Percentiles rank a stretch among this genome's conserved stretches.
These are phyloP conservation scores for Candida odintsovae DNA, from an alignment of 805 yeast species.

Conservation along the genomic window DNA sequence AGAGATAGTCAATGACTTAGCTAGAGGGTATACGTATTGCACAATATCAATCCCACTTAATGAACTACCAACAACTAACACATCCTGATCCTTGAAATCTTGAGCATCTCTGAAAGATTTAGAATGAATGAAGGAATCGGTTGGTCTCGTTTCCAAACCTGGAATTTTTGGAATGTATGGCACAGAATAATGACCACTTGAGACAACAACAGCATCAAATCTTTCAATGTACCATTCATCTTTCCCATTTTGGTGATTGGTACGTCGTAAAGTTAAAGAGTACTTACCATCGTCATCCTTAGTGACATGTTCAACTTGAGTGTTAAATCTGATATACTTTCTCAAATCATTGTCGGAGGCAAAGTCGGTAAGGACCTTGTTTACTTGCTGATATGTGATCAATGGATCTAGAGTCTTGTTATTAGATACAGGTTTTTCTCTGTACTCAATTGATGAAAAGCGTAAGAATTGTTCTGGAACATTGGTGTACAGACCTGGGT, in stretches of 20 bases:
- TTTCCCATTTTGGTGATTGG: constrained; percentile 7
- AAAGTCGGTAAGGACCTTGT: constrained; percentile 23
- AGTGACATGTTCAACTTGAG: constrained; percentile 33
- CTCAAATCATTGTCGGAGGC: constrained; percentile 24
- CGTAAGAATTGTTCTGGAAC: constrained; percentile 33
- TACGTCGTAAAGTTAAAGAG: constrained; percentile 25
- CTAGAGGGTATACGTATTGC: constrained; percentile 34
- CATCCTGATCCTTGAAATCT: constrained; percentile 33
- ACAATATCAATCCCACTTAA: constrained; percentile 36
- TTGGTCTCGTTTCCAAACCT: constrained; percentile 38
- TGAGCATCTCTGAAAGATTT: constrained; percentile 40
- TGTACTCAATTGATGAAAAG: constrained; percentile 29
- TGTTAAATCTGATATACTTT: constrained; percentile 29
- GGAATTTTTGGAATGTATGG: constrained; percentile 47
- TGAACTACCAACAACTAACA: constrained; percentile 37
- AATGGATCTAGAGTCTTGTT: constrained; percentile 29
- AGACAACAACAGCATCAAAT: constrained; percentile 53
- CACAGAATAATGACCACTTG: constrained; percentile 51
- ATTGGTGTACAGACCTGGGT: constrained; percentile 33
- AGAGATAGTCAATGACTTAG: constrained; percentile 48
- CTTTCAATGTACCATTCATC: constrained; percentile 38
- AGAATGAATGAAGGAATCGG: constrained; percentile 43
- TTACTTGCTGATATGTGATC: constrained; percentile 29
- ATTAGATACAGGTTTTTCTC: constrained; percentile 12
- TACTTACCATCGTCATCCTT: constrained; percentile 31